Evolutionary conservation across 2,329 filamentous ascomycete species (phyloP), one percentile per base, ranked within the genome.

Genomic region (Thelonectria blattea): DNA sequence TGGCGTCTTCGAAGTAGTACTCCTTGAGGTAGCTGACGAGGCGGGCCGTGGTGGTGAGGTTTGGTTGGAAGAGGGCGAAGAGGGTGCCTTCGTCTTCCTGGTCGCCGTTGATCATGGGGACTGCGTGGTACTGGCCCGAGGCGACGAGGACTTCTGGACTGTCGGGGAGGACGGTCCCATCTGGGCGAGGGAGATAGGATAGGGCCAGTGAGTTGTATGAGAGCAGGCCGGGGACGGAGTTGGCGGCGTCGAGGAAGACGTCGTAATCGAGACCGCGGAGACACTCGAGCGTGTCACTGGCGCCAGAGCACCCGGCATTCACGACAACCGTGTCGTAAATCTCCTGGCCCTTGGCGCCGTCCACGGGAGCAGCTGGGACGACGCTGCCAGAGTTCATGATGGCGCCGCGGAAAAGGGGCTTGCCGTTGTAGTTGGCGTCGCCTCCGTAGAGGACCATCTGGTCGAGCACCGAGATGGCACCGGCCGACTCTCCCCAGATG

Each of bases 31-130:
- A 94, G 17, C 82, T 76, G 34, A 86, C 80, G 0, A 93, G 66
- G 6, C 86, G 75, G 1, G 76, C 75, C 0, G 81, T 85, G 1
- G 82, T 89, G 10, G 85, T 90, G 52, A 93, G 77, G 72, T 93
- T 91, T 32, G 75, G 71, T 65, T 91, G 89, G 73, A 89, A 88
- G 34, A 93, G 79, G 5, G 87, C 80, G 71, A 93, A 92, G 2
- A 93, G 74, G 0, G 91, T 92, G 17, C 91, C 90, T 74, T 94
- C 91, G 70, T 94, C 91, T 78, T 93, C 90, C 74, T 92, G 89
- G 70, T 92, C 84, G 43, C 91, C 90, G 41, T 90, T 83, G 65
- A 83, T 83, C 76, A 80, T 79, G 37, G 81, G 81, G 2, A 83
- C 80, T 1, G 78, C 75, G 18, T 81, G 73, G 60, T 81, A 82